Evolutionary conservation across 768 basidiomycete genomes (phyloP).

Genomic region (Exsudoporus frostii): DNA sequence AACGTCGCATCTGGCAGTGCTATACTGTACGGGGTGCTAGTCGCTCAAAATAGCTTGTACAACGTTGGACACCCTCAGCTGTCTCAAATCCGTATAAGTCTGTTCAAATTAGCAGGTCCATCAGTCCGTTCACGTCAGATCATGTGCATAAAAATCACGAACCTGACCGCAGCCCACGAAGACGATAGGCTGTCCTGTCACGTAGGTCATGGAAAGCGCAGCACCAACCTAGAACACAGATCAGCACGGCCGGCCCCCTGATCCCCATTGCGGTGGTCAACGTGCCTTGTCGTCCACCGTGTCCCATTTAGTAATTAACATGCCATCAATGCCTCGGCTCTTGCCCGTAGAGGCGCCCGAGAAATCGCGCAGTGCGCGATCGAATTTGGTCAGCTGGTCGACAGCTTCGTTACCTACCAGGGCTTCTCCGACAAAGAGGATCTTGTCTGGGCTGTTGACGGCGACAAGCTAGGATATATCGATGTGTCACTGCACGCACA

Average conservation of each 20-base stretch:
- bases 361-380: constrained; percentile 90
- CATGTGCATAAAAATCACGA: constrained; percentile 22
- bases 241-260: neutral
- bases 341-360: constrained; percentile 65
- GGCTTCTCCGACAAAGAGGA: constrained; percentile 97
- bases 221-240: constrained; percentile 76
- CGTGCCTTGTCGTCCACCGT: constrained; percentile 94
- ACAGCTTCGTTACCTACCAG: constrained; percentile 98
- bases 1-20: neutral
- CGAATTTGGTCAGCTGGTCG: constrained; percentile 96
- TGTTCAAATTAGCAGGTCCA: constrained; percentile 29
- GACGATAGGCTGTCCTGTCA: constrained; percentile 96
- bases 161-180: constrained; percentile 99
- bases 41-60: constrained; percentile 89
- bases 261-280: neutral
- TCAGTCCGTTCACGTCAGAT: constrained; percentile 10
- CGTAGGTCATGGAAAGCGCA: constrained; percentile 98
- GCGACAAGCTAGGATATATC: constrained; percentile 64
- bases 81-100: constrained; percentile 96
- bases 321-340: constrained; percentile 94
- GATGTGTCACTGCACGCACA: neutral
- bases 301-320: constrained; percentile 99
- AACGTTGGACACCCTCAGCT: constrained; percentile 87
- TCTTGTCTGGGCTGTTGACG: constrained; percentile 94
- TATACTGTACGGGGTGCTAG: constrained; percentile 27